phyloP scores from a whole-genome alignment of 2,329 filamentous ascomycete species.

The Trichophyton rubrum region DNA sequence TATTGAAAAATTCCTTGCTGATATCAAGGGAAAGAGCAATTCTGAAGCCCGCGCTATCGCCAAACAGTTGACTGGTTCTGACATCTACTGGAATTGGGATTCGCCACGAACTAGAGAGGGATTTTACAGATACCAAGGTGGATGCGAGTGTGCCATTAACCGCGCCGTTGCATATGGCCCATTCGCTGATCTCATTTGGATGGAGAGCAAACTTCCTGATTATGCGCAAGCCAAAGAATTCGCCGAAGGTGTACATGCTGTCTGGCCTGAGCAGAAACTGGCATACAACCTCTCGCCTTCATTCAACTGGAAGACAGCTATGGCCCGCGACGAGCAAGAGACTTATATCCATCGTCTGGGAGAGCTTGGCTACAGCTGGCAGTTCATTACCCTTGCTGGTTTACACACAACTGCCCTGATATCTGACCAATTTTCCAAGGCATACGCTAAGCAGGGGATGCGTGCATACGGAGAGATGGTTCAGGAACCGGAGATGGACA shows the following conservation, averaged over 20 bases:
- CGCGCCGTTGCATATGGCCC: conserved; percentile 83
- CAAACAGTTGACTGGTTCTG: conserved; percentile 59
- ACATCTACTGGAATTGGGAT: conserved; percentile 93
- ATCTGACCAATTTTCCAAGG: conserved; percentile 73
- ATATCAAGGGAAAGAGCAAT: conserved; percentile 74
- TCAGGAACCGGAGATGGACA: conserved; percentile 93
- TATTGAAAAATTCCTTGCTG: conserved; percentile 52
- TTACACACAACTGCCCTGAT: conserved; percentile 92
- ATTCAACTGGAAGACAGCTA: conserved; percentile 99
- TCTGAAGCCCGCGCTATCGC: conserved; percentile 68
- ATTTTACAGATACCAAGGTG: conserved; percentile 85
- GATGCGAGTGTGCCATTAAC: conserved; percentile 82
- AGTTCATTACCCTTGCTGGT: conserved; percentile 96
- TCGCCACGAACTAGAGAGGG: conserved; percentile 84
- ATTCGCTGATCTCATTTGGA: conserved; percentile 95
- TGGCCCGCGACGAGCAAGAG: conserved; percentile 83
- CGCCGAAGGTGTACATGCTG: conserved; percentile 80
- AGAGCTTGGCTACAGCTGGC: conserved; percentile 91
- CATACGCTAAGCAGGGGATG: conserved; percentile 76
- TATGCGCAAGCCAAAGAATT: conserved; percentile 86
- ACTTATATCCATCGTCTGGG: conserved; percentile 91
- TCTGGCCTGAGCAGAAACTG: conserved; percentile 95
- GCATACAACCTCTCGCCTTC: conserved; percentile 97
- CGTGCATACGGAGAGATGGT: conserved; percentile 93
- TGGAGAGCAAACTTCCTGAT: conserved; percentile 96